Base-by-base conservation (phyloP, 306 rosid species). In the Begonia peltatifolia region DNA sequence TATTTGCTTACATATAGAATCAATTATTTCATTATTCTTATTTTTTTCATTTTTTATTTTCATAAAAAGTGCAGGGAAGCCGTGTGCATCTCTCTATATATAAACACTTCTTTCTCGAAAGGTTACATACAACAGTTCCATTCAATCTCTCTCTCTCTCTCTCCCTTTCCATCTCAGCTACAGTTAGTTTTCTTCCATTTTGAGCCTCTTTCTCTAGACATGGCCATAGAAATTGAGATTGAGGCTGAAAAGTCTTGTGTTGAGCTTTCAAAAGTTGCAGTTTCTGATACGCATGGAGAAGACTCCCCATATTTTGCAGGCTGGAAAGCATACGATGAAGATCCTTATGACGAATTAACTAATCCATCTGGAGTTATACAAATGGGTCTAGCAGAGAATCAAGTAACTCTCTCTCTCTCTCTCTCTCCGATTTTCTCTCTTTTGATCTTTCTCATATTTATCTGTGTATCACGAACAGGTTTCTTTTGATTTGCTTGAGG, bases 311-410 rank as follows among this genome's bases (percentile, higher is more conserved):
- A 90, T 48, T 90, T 90, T 64, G 95, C 92, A 14, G 97, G 97
- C 11, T 90, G 97, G 97, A 90, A 83, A 76, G 95, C 86, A 6
- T 90, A 90, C 58, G 87, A 83, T 46, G 94, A 85, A 68, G 17
- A 85, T 70, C 95, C 95, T 35, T 90, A 82, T 30, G 57, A 90
- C 44, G 85, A 82, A 71, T 18, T 56, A 0, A 58, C 76, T 2
- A 90, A 85, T 46, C 80, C 95, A 3, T 58, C 77, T 0, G 97
- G 97, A 2, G 95, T 90, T 9, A 80, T 90, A 4, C 97, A 85
- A 71, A 83, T 90, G 97, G 95, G 97, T 6, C 58, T 90, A 10
- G 97, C 95, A 4, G 97, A 90, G 46, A 90, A 90, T 80, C 95
- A 90, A 78, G 97, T 85, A 59, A 74, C 89, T 61, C 38, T 30